Evolutionary conservation across 495 filamentous ascomycete species (phyloP).

Genomic region (Venustampulla echinocandica): DNA sequence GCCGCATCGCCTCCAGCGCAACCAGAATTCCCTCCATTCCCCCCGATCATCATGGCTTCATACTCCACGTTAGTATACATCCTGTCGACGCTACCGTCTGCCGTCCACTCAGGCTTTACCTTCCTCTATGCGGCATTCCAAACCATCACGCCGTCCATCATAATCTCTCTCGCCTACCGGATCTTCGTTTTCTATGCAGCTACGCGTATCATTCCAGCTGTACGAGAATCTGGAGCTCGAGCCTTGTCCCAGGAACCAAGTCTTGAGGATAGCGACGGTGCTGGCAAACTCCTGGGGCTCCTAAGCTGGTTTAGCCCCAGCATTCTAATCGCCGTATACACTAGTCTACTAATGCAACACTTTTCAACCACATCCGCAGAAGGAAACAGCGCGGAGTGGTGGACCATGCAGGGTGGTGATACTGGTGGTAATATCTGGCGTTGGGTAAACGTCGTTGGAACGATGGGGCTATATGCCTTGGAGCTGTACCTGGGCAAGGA

Average conservation of each 20-base stretch:
- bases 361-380: conserved; percentile 63
- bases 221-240: conserved; percentile 74
- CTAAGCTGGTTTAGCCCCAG: conserved; percentile 88
- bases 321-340: conserved; percentile 91
- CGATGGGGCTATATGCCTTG: conserved; percentile 80
- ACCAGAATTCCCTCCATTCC: conserved; percentile 84
- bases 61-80: conserved; percentile 83
- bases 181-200: conserved; percentile 90
- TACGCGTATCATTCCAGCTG: conserved; percentile 91
- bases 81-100: conserved; percentile 72
- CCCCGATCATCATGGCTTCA: conserved; percentile 97
- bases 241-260: conserved; percentile 75
- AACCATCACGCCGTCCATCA: conserved; percentile 88
- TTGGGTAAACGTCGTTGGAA: conserved; percentile 84
- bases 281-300: conserved; percentile 66
- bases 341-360: conserved; percentile 92
- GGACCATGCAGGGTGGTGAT: conserved; percentile 68
- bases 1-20: conserved; percentile 42
- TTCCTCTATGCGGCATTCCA: conserved; percentile 84
- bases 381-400: conserved; percentile 62
- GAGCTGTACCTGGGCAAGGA: conserved; percentile 79
- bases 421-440: conserved; percentile 80
- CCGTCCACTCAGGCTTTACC: conserved; percentile 73
- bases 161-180: conserved; percentile 88
- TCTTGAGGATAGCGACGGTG: conserved; percentile 76